These are phyloP conservation scores for Salicornia ramosissima DNA, from an alignment of 148 eudicot genomes.

Conservation along the genomic window DNA sequence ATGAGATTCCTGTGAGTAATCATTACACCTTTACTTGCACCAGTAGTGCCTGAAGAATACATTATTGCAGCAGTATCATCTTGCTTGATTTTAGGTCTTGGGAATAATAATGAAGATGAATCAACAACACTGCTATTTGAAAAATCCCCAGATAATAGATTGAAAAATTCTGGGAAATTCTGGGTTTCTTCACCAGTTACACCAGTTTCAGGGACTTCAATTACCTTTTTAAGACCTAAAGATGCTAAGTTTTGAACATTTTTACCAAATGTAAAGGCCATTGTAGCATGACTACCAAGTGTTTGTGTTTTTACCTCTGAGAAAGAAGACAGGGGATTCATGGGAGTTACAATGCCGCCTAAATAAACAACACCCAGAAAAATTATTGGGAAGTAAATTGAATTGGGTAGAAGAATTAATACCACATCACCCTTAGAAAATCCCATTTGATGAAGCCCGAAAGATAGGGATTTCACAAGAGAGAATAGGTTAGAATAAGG, in stretches of 20 bases:
- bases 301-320: constrained; percentile 64
- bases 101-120: no score
- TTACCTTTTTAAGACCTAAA: constrained; percentile 32
- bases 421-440: constrained; percentile 71
- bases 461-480: constrained; percentile 59
- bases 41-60: constrained; percentile 91
- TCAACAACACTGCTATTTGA: neutral
- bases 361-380: constrained; percentile 52
- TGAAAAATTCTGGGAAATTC: constrained; percentile 30
- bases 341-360: constrained; percentile 68
- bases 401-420: constrained; percentile 66
- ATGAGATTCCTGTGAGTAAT: constrained; percentile 67
- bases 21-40: constrained; percentile 68
- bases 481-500: constrained; percentile 45
- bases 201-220: constrained; percentile 47
- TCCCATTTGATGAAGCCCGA: constrained; percentile 55
- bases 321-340: constrained; percentile 68
- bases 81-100: constrained; percentile 45
- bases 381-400: constrained; percentile 59
- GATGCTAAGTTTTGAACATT: constrained; percentile 29
- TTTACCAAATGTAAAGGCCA: constrained; percentile 38
- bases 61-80: constrained; percentile 67
- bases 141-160: constrained; percentile 37
- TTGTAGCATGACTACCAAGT: constrained; percentile 30
- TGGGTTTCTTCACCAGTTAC: constrained; percentile 6